Percentiles rank a stretch among this genome's conserved stretches.
phyloP scores from a whole-genome alignment of 2,329 filamentous ascomycete species.

The Trichothecium roseum region DNA sequence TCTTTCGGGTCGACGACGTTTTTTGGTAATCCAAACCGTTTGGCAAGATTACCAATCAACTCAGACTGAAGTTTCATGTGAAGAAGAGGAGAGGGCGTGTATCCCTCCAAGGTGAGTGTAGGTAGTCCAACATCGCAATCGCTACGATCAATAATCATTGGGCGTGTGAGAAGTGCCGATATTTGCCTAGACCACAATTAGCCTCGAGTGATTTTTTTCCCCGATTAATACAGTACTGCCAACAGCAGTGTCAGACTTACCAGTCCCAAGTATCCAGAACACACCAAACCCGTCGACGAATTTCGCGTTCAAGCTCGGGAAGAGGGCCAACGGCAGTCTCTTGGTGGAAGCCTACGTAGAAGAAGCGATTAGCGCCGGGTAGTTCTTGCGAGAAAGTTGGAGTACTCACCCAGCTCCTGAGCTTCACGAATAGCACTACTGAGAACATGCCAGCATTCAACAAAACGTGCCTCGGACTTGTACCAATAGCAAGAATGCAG shows the following conservation, averaged over 20 bases:
- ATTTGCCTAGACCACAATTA: slow-evolving; percentile 19
- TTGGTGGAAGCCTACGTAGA: slow-evolving; percentile 17
- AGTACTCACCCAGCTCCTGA: slow-evolving; percentile 20
- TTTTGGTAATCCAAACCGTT: slow-evolving; percentile 18
- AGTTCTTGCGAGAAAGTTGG: not conserved
- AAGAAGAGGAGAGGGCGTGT: slow-evolving; percentile 17
- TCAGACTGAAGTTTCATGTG: slow-evolving; percentile 25
- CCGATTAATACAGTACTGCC: not conserved
- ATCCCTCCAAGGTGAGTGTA: slow-evolving; percentile 19
- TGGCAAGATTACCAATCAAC: slow-evolving; percentile 18
- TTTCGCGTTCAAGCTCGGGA: slow-evolving; percentile 23
- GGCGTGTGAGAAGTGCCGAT: slow-evolving; percentile 19
- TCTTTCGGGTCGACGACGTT: slow-evolving; percentile 16
- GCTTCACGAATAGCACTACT: slow-evolving; percentile 23
- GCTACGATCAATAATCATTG: slow-evolving; percentile 22
- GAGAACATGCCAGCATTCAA: slow-evolving; percentile 26
- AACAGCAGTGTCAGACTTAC: slow-evolving; percentile 16
- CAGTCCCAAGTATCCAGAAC: slow-evolving; percentile 27
- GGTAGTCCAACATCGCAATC: slow-evolving; percentile 21
- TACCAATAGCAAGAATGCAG: slow-evolving; percentile 27
- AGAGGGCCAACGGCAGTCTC: slow-evolving; percentile 15
- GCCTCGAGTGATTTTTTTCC: not conserved
- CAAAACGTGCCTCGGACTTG: slow-evolving; percentile 23
- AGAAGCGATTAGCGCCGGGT: not conserved
- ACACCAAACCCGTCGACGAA: slow-evolving; percentile 25